Conservation (phyloP, 371 early-diverging fungal genomes). For the Mucor ambiguus region DNA sequence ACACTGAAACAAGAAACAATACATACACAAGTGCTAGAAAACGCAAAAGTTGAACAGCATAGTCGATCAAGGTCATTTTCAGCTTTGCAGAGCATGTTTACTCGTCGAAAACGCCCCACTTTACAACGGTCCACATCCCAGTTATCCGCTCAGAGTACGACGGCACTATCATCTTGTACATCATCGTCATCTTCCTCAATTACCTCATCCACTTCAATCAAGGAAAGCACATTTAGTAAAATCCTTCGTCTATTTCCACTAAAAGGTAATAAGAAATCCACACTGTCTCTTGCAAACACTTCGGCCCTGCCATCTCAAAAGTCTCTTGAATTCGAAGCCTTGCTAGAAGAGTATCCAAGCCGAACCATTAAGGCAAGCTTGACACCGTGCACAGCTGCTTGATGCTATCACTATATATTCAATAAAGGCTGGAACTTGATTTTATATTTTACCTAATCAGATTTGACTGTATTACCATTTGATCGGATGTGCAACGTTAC, state of each 20-base stretch:
- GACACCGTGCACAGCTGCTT: slow-evolving; percentile 11
- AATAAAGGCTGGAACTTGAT: neutral
- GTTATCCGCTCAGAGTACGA: neutral
- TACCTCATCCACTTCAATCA: neutral
- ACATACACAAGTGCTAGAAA: neutral
- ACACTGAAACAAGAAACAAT: neutral
- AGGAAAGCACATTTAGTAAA: neutral
- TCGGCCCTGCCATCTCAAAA: neutral
- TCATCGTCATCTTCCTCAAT: neutral
- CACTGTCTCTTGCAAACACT: neutral
- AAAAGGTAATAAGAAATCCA: neutral
- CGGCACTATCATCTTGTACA: neutral
- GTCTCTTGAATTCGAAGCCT: slow-evolving; percentile 15
- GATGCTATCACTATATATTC: neutral
- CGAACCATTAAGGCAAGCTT: slow-evolving; percentile 9
- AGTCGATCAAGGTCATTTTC: neutral
- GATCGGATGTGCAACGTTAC: neutral
- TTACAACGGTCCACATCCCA: neutral
- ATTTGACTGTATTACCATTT: neutral
- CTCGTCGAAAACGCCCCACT: neutral
- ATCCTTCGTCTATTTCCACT: neutral
- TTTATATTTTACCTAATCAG: neutral
- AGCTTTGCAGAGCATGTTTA: neutral
- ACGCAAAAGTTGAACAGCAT: neutral
- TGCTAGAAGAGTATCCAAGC: slow-evolving; percentile 5